Conservation (phyloP, 23 red algal genomes). For the Pyropia yezoensis region DNA sequence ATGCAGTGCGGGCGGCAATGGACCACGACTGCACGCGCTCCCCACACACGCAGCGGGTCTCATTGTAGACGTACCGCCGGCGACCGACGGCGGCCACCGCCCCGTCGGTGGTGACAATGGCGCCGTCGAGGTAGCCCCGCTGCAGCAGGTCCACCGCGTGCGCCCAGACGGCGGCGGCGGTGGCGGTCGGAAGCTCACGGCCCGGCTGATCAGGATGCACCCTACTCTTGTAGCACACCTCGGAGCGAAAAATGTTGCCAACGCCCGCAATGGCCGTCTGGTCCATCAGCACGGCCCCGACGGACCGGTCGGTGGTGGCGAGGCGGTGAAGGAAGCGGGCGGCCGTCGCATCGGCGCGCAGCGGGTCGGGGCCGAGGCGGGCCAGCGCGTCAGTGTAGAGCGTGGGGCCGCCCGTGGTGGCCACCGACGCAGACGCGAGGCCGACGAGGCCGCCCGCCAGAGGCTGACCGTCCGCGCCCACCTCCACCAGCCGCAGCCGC, state of each 20-base stretch:
- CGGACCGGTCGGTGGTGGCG: neutral
- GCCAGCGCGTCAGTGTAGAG: neutral
- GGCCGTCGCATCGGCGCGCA: conserved; percentile 4
- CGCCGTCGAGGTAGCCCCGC: conserved; percentile 1
- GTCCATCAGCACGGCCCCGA: conserved; percentile 17
- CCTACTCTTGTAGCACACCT: conserved; percentile 1
- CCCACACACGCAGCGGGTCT: neutral
- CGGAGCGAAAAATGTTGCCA: conserved; percentile 21
- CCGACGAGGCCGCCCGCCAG: neutral
- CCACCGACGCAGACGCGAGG: neutral
- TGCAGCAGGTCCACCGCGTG: conserved; percentile 13
- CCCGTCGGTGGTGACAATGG: conserved; percentile 4
- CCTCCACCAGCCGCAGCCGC: conserved; percentile 1
- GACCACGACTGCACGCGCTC: conserved; percentile 1
- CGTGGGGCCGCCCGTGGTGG: neutral
- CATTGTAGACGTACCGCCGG: conserved; percentile 17
- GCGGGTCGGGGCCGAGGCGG: conserved; percentile 12
- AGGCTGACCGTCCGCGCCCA: no score
- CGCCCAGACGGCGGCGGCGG: conserved; percentile 2
- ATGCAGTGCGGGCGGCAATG: conserved; percentile 4
- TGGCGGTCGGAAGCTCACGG: neutral
- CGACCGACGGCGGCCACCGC: neutral
- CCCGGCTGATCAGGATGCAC: conserved; percentile 9
- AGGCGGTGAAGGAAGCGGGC: neutral
- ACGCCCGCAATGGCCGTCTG: conserved; percentile 14